Conservation (phyloP, 2,329 filamentous ascomycete genomes). For the Talaromyces sp. region DNA sequence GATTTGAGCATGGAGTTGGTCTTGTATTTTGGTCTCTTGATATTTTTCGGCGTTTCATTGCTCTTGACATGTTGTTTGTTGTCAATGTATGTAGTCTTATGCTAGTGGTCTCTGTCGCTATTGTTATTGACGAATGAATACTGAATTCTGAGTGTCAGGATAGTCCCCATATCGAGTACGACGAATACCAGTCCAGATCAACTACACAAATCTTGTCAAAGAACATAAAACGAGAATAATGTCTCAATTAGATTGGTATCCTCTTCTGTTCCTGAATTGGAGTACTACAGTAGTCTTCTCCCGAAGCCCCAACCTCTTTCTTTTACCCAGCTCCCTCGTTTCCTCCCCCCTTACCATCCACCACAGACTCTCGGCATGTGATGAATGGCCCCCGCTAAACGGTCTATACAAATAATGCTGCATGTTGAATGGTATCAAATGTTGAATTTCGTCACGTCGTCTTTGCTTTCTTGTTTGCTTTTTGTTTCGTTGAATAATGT, state of each 20-base stretch:
- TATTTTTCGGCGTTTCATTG: neutral
- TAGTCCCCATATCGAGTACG: too few species aligned
- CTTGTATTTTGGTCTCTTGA: neutral
- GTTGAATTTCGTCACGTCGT: slow-evolving; percentile 21
- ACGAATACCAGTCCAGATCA: too few species aligned
- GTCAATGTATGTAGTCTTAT: neutral
- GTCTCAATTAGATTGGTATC: neutral
- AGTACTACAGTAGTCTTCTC: neutral
- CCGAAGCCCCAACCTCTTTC: too few species aligned
- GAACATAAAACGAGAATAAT: neutral
- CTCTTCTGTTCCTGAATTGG: neutral
- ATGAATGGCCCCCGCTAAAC: neutral
- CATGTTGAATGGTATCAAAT: slow-evolving; percentile 21
- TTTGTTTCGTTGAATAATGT: slow-evolving; percentile 6
- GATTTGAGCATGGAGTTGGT: neutral
- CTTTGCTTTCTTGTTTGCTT: neutral
- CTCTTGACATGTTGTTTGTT: neutral
- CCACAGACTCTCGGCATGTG: too few species aligned
- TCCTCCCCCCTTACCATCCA: neutral
- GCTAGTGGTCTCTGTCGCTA: neutral
- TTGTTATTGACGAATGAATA: neutral
- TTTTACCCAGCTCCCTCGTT: neutral
- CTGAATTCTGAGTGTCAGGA: neutral
- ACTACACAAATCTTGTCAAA: too few species aligned
- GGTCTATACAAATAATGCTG: slow-evolving; percentile 5